Conservation (phyloP, 148 eudicot genomes). For the Salicornia ramosissima region DNA sequence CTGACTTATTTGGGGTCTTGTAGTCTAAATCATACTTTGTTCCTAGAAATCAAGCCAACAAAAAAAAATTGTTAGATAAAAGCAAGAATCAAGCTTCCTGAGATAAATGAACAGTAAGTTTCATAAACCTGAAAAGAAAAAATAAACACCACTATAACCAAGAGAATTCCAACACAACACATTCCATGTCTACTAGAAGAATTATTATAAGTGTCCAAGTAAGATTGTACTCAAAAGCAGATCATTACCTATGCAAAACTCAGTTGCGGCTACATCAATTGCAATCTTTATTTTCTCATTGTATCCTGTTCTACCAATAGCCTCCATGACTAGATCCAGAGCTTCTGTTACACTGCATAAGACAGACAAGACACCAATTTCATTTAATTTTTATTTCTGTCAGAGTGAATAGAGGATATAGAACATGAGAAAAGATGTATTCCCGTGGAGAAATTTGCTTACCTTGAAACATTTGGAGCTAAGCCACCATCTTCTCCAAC, state of each 20-base stretch:
- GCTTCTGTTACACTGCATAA: conserved; percentile 78
- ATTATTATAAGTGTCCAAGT: not conserved
- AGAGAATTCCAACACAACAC: not conserved
- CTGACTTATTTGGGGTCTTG: conserved; percentile 70
- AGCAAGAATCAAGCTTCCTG: not conserved
- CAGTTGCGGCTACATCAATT: conserved; percentile 82
- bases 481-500: conserved; percentile 96
- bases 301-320: conserved; percentile 77
- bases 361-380: conserved; percentile 18
- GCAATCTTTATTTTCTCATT: conserved; percentile 83
- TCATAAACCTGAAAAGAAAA: too few relatives aligned
- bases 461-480: conserved; percentile 87
- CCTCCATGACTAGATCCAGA: conserved; percentile 83
- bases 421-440: conserved; percentile 4
- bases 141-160: not conserved
- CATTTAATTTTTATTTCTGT: not conserved
- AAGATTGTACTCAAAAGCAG: conserved; percentile 4
- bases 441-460: conserved; percentile 29
- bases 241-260: conserved; percentile 82
- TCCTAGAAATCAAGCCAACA: conserved; percentile 40
- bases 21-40: conserved; percentile 88
- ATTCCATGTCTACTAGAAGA: conserved; percentile 5
- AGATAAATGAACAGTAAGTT: not conserved
- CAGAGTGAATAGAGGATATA: not conserved
- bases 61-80: conserved; percentile 4